Evolutionary conservation across 2,329 filamentous ascomycete genomes (phyloP).

Genomic region (Coniella vitis): DNA sequence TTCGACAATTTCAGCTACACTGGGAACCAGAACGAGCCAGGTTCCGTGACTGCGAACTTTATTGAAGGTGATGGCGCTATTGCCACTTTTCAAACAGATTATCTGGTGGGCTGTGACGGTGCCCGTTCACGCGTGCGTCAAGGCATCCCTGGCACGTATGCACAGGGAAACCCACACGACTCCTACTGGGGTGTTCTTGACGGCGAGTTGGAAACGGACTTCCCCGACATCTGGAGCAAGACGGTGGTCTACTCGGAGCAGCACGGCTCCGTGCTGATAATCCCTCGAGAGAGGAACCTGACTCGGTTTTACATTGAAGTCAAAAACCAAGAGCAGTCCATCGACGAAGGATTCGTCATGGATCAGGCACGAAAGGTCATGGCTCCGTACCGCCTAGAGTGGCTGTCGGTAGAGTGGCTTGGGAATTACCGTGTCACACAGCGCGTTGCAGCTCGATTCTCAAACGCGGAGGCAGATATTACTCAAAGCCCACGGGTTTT

Average conservation of each 20-base stretch:
- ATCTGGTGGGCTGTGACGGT: conserved; percentile 37
- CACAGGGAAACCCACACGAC: conserved; percentile 47
- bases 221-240: conserved; percentile 71
- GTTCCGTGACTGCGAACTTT: conserved; percentile 34
- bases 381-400: conserved; percentile 49
- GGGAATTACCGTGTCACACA: conserved; percentile 66
- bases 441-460: conserved; percentile 63
- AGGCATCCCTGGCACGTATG: conserved; percentile 51
- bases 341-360: conserved; percentile 63
- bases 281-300: conserved; percentile 66
- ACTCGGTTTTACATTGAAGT: conserved; percentile 58
- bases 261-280: conserved; percentile 63
- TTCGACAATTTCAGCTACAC: conserved; percentile 17
- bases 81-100: conserved; percentile 16
- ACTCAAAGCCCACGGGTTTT: conserved; percentile 48
- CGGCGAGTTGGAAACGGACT: conserved; percentile 63
- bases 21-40: conserved; percentile 26
- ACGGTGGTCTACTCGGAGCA: conserved; percentile 61
- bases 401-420: conserved; percentile 62
- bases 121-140: conserved; percentile 64
- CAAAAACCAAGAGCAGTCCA: conserved; percentile 35
- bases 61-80: conserved; percentile 26
- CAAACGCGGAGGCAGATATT: conserved; percentile 35
- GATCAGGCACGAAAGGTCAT: conserved; percentile 55
- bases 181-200: conserved; percentile 66